phyloP scores from a whole-genome alignment of 2,329 filamentous ascomycete genomes.

The Coniochaeta hoffmannii region DNA sequence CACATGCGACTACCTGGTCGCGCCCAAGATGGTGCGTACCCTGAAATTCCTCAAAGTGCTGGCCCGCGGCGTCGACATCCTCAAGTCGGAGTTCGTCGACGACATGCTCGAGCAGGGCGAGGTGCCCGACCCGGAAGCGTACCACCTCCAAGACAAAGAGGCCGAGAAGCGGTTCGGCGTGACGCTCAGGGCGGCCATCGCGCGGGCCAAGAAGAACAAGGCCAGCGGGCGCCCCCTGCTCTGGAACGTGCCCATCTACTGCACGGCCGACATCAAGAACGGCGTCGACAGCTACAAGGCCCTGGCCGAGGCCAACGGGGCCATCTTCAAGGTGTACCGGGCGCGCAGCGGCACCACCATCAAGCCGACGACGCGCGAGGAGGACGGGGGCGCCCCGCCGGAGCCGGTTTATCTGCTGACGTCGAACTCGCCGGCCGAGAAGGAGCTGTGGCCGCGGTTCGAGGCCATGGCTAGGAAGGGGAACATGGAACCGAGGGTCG shows the following conservation, averaged over 20 bases:
- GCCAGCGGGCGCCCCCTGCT: constrained; percentile 72
- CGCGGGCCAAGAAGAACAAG: constrained; percentile 50
- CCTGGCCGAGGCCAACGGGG: constrained; percentile 85
- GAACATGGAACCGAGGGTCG: constrained; percentile 73
- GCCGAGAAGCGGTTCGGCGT: constrained; percentile 67
- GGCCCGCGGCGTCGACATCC: constrained; percentile 69
- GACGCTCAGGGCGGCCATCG: constrained; percentile 59
- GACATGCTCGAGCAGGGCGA: constrained; percentile 63
- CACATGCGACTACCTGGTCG: constrained; percentile 78
- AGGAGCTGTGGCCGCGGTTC: constrained; percentile 72
- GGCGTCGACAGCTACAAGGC: constrained; percentile 77
- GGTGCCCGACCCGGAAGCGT: constrained; percentile 57
- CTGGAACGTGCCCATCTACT: constrained; percentile 71
- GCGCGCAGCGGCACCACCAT: constrained; percentile 64
- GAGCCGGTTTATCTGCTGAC: constrained; percentile 81
- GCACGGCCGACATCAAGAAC: constrained; percentile 70
- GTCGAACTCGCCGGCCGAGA: constrained; percentile 58
- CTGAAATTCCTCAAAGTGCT: constrained; percentile 89
- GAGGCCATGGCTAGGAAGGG: constrained; percentile 68
- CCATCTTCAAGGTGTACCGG: constrained; percentile 69
- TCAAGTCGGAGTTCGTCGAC: constrained; percentile 74
- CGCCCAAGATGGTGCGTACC: constrained; percentile 79
- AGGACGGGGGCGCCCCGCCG: constrained; percentile 51
- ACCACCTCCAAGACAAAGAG: constrained; percentile 61
- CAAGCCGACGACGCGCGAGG: constrained; percentile 52